A percentile compares a stretch with the other conserved stretches of the same genome.
Evolutionary conservation across 2,329 filamentous ascomycete genomes (phyloP).

Genomic region (Xylariales sp.): DNA sequence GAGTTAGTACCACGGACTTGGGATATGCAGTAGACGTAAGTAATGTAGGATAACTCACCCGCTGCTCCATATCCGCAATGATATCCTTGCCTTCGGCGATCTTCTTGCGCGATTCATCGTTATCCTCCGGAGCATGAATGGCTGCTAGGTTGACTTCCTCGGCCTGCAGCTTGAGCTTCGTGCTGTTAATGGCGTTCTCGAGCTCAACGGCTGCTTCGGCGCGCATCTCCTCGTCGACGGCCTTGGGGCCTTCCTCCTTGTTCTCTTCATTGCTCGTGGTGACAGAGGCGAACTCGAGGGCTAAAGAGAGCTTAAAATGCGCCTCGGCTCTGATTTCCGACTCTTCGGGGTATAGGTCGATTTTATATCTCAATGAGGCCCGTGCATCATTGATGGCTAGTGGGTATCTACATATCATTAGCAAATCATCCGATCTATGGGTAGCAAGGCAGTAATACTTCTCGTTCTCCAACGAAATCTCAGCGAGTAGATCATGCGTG

Average conservation of each 20-base stretch:
- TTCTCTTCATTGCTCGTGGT: conserved; percentile 53
- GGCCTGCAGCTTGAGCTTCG: conserved; percentile 63
- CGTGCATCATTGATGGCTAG: conserved; percentile 83
- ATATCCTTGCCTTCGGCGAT: conserved; percentile 75
- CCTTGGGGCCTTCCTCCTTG: conserved; percentile 39
- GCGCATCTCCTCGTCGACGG: conserved; percentile 64
- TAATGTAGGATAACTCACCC: conserved; percentile 43
- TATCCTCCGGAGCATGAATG: conserved; percentile 61
- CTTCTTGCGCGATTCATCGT: conserved; percentile 55
- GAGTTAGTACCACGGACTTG: conserved; percentile 15
- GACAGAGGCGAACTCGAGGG: conserved; percentile 87
- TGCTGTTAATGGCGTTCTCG: conserved; percentile 69
- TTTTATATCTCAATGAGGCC: conserved; percentile 72
- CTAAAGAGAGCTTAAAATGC: conserved; percentile 93
- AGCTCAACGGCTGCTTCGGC: conserved; percentile 68
- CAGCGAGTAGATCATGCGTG: conserved; percentile 87
- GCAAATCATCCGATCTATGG: not conserved
- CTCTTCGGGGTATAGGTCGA: conserved; percentile 72
- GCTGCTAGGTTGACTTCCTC: conserved; percentile 64
- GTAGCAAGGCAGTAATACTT: conserved; percentile 38
- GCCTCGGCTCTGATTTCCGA: conserved; percentile 87
- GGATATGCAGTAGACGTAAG: conserved; percentile 18
- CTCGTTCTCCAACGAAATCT: conserved; percentile 97
- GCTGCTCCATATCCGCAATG: conserved; percentile 71
- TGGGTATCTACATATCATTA: conserved; percentile 53